Evolutionary conservation across 805 yeast genomes (phyloP), one percentile per base, ranked within the genome.

Genomic region (Saccharomycopsis microspora): DNA sequence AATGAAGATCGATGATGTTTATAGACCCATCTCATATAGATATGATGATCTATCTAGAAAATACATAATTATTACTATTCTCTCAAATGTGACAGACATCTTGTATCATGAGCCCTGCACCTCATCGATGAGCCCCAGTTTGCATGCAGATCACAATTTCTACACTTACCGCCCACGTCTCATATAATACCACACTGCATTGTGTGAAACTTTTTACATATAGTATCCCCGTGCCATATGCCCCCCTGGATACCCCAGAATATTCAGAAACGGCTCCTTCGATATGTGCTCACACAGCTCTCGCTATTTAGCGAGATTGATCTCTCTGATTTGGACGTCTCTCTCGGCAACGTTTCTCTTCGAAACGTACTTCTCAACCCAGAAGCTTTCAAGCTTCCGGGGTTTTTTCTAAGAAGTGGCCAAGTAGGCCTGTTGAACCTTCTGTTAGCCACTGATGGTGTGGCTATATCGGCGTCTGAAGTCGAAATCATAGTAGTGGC

Each of bases 281-380:
- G 84, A 40, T 87, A 86, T 62, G 76, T 88, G 4, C 72, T 89
- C 30, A 85, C 84, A 60, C 90, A 86, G 62, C 74, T 88, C 41
- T 78, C 89, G 10, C 65, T 89, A 39, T 85, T 89, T 58, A 83
- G 95, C 1, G 84, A 82, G 55, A 74, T 88, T 28, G 94, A 88
- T 61, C 68, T 87, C 19, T 82, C 87, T 19, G 83, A 87, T 58
- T 62, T 89, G 46, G 93, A 87, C 57, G 87, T 89, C 0, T 80
- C 94, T 4, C 65, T 85, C 27, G 85, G 85, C 1, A 64, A 67
- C 61, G 72, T 71, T 61, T 69, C 67, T 49, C 71, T 75, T 11
- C 71, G 75, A 41, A 81, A 85, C 60, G 75, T 89, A 6, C 71
- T 78, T 43, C 64, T 89, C 32, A 90, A 84, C 58, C 78, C 86